Percentiles rank a stretch among this genome's conserved stretches.
phyloP scores from a whole-genome alignment of 225 moss, liverwort and hornwort species.

The Bryum argenteum region DNA sequence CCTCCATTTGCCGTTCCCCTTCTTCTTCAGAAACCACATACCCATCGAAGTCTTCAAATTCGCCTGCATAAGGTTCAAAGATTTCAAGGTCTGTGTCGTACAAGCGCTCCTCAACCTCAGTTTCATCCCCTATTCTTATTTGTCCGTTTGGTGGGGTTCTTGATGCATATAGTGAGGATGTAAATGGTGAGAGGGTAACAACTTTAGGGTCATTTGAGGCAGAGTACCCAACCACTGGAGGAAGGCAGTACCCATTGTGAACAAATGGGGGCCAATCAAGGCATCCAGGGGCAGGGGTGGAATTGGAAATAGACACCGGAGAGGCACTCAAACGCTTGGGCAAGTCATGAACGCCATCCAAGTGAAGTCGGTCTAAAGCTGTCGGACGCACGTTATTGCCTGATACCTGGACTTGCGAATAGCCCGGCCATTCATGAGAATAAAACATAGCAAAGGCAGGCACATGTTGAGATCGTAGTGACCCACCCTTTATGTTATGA shows the following conservation, averaged over 20 bases:
- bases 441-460: slow-evolving; percentile 64
- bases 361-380: slow-evolving; percentile 83
- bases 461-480: slow-evolving; percentile 57
- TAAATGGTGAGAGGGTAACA: slow-evolving; percentile 48
- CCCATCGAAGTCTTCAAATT: slow-evolving; percentile 86
- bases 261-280: slow-evolving; percentile 70
- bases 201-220: slow-evolving; percentile 59
- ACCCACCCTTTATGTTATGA: slow-evolving; percentile 58
- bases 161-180: slow-evolving; percentile 61
- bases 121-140: slow-evolving; percentile 52
- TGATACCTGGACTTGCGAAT: slow-evolving; percentile 71
- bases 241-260: slow-evolving; percentile 60
- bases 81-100: slow-evolving; percentile 91
- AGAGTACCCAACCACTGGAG: slow-evolving; percentile 57
- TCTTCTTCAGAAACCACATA: slow-evolving; percentile 88
- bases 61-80: slow-evolving; percentile 69
- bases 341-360: slow-evolving; percentile 79
- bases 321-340: slow-evolving; percentile 61
- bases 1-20: slow-evolving; percentile 74
- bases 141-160: slow-evolving; percentile 56
- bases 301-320: slow-evolving; percentile 49
- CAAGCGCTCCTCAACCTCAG: slow-evolving; percentile 69
- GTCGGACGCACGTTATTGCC: slow-evolving; percentile 71
- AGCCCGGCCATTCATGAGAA: slow-evolving; percentile 92
- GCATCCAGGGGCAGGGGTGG: slow-evolving; percentile 57